These are phyloP conservation scores for Alternaria gansuensis DNA, from an alignment of 2,329 filamentous ascomycete genomes.

Conservation along the genomic window DNA sequence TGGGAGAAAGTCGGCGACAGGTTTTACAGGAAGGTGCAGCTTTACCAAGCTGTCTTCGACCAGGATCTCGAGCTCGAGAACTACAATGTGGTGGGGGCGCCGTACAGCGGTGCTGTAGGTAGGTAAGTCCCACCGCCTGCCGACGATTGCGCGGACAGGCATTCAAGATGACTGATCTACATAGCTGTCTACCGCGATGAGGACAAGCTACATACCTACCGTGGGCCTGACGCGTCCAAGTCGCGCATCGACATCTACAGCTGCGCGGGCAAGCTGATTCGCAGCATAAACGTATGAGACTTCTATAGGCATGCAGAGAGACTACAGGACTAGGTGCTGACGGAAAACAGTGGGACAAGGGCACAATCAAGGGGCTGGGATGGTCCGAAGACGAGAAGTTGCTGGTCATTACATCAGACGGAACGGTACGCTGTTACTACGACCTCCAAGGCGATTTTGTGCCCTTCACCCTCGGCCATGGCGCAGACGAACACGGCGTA, in stretches of 20 bases:
- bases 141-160: constrained; percentile 9
- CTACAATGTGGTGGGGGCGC: constrained; percentile 89
- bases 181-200: constrained; percentile 89
- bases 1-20: constrained; percentile 94
- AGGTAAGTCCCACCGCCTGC: constrained; percentile 44
- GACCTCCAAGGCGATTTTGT: constrained; percentile 95
- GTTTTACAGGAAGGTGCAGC: constrained; percentile 93
- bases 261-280: constrained; percentile 86
- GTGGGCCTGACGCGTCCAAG: constrained; percentile 74
- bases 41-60: constrained; percentile 94
- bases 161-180: constrained; percentile 38
- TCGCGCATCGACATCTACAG: constrained; percentile 94
- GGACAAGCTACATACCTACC: constrained; percentile 80
- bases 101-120: constrained; percentile 94
- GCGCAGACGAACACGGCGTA: constrained; percentile 87
- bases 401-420: constrained; percentile 86
- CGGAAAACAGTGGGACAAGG: constrained; percentile 78
- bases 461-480: constrained; percentile 89
- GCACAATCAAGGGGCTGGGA: constrained; percentile 83
- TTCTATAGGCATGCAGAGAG: constrained; percentile 8
- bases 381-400: constrained; percentile 97
- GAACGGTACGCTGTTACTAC: constrained; percentile 87
- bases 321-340: constrained; percentile 19
- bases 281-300: constrained; percentile 70
- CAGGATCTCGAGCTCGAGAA: constrained; percentile 93